Evolutionary conservation across 2,329 filamentous ascomycete genomes (phyloP).

Genomic region (Neobulgaria alba): DNA sequence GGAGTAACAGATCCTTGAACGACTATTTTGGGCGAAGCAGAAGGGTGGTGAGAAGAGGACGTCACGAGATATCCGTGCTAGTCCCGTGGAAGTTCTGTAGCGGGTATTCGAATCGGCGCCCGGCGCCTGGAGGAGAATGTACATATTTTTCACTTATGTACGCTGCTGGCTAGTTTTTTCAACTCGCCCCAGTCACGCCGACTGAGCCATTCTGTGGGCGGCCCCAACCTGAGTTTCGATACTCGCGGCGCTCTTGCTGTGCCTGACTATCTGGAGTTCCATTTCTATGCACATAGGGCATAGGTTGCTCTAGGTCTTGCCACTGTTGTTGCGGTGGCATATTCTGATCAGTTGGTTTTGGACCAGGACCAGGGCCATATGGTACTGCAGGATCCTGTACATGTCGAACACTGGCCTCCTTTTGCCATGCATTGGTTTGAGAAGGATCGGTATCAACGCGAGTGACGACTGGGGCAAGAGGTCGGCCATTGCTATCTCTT

Average conservation of each 20-base stretch:
- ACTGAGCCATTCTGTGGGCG: slow-evolving; percentile 28
- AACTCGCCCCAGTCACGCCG: slow-evolving; percentile 27
- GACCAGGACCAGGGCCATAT: slow-evolving; percentile 30
- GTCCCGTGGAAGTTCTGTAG: too few species aligned
- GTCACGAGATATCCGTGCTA: too few species aligned
- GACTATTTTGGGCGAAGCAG: too few species aligned
- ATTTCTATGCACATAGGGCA: slow-evolving; percentile 21
- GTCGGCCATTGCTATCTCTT: slow-evolving; percentile 39
- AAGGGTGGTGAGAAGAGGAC: too few species aligned
- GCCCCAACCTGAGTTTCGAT: slow-evolving; percentile 29
- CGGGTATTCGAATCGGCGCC: too few species aligned
- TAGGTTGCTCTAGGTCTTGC: slow-evolving; percentile 16
- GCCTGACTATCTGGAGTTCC: slow-evolving; percentile 28
- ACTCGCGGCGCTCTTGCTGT: slow-evolving; percentile 21
- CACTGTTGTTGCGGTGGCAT: slow-evolving; percentile 41
- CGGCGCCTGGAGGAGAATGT: too few species aligned
- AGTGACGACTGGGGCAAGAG: slow-evolving; percentile 46
- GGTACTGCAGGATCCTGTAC: slow-evolving; percentile 50
- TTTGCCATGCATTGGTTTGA: slow-evolving; percentile 61
- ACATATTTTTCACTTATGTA: too few species aligned
- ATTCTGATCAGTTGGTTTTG: slow-evolving; percentile 33
- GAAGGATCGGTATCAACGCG: slow-evolving; percentile 82
- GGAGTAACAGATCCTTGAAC: too few species aligned
- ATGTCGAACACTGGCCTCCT: slow-evolving; percentile 75
- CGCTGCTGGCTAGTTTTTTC: too few species aligned